These are phyloP conservation scores for Ophiocordyceps camponoti-rufipedis DNA, from an alignment of 2,329 filamentous ascomycete species.

Conservation along the genomic window DNA sequence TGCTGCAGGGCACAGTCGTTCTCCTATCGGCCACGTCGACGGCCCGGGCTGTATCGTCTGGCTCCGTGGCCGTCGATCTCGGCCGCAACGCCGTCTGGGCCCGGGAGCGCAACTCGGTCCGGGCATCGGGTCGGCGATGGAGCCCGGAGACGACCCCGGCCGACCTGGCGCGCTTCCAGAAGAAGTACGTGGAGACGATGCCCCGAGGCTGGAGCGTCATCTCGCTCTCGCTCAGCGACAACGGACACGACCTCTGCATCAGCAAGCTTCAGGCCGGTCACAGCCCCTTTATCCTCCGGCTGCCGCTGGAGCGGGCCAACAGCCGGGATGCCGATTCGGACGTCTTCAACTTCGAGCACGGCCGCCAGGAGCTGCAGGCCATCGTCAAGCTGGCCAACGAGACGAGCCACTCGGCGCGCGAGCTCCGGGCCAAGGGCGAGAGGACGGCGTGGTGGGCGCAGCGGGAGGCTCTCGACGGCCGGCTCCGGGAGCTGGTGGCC, in stretches of 20 bases:
- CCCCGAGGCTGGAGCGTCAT: slow-evolving; percentile 71
- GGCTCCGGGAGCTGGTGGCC: slow-evolving; percentile 58
- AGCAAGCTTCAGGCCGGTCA: slow-evolving; percentile 64
- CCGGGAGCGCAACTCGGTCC: slow-evolving; percentile 41
- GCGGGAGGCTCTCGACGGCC: slow-evolving; percentile 59
- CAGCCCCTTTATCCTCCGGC: slow-evolving; percentile 67
- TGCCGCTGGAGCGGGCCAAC: slow-evolving; percentile 70
- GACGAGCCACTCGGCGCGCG: slow-evolving; percentile 55
- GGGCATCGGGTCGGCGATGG: slow-evolving; percentile 20
- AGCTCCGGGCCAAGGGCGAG: slow-evolving; percentile 55
- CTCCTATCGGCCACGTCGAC: slow-evolving; percentile 43
- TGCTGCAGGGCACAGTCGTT: slow-evolving; percentile 47
- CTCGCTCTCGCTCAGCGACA: slow-evolving; percentile 70
- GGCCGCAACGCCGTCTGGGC: slow-evolving; percentile 51
- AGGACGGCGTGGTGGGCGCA: slow-evolving; percentile 82
- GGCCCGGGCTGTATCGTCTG: slow-evolving; percentile 28
- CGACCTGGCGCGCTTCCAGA: slow-evolving; percentile 49
- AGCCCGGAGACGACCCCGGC: slow-evolving; percentile 25
- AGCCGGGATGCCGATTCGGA: slow-evolving; percentile 62
- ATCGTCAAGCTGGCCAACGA: slow-evolving; percentile 70
- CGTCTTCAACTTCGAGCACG: slow-evolving; percentile 68
- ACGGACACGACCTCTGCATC: slow-evolving; percentile 68
- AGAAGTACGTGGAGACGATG: slow-evolving; percentile 70
- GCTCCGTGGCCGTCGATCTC: slow-evolving; percentile 46
- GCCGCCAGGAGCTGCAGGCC: slow-evolving; percentile 60